Evolutionary conservation across 2,329 filamentous ascomycete species (phyloP), one percentile per base, ranked within the genome.

Genomic region (Botrytis byssoidea): DNA sequence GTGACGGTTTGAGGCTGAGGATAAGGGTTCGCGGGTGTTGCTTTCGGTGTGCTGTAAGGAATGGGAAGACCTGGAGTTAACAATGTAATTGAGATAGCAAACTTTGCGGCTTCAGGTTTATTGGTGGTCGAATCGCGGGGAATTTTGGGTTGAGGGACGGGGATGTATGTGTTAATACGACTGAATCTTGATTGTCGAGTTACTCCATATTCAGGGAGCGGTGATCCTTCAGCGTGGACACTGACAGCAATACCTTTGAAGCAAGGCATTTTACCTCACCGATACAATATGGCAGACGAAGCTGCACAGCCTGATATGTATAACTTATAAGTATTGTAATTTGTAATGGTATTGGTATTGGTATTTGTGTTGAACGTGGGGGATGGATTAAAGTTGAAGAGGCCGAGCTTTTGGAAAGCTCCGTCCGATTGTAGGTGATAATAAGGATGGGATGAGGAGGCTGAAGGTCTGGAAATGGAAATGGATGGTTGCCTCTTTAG

Each of bases 211-310:
- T 99, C 96, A 76, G 94, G 88, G 77, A 99, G 90, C 77, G 96
- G 95, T 78, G 94, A 86, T 76, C 88, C 88, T 81, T 91, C 91
- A 74, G 90, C 89, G 85, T 99, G 96, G 83, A 98, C 97, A 88
- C 93, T 97, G 82, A 98, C 95, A 80, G 96, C 95, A 85, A 99
- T 94, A 84, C 96, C 96, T 87, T 98, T 97, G 87, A 98, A 99
- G 90, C 95, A 98, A 86, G 96, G 96, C 96, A 93, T 93, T 77
- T 73, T 76, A 63, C 67, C 73, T 74, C 70, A 74, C 59, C 44
- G 42, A 70, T 69, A 67, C 71, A 72, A 73, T 73, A 74, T 64
- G 67, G 77, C 78, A 78, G 77, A 73, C 74, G 74, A 75, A 77
- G 76, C 76, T 75, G 78, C 76, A 73, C 67, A 77, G 75, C 71